Conservation (phyloP, 805 yeast species). For the Candida maesae region DNA sequence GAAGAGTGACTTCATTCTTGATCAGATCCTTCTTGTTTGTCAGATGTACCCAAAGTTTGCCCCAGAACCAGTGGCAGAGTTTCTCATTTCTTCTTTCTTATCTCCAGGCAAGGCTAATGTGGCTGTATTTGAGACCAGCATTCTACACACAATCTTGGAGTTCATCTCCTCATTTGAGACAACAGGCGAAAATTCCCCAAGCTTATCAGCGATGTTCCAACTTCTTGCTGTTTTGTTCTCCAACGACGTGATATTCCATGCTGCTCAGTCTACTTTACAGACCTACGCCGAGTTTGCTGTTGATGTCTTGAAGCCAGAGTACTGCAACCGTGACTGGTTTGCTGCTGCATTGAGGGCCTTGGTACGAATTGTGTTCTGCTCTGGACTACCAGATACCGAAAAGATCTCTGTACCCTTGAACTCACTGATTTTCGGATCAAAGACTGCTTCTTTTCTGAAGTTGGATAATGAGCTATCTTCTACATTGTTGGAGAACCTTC, state of each 20-base stretch:
- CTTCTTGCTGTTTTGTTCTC: conserved; percentile 41
- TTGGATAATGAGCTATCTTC: conserved; percentile 25
- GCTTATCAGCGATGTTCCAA: conserved; percentile 38
- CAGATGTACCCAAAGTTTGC: conserved; percentile 39
- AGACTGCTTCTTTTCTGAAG: conserved; percentile 22
- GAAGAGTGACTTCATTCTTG: conserved; percentile 32
- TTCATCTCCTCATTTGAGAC: conserved; percentile 34
- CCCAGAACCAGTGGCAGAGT: conserved; percentile 36
- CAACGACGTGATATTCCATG: conserved; percentile 35
- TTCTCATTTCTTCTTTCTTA: conserved; percentile 34
- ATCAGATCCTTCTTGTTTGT: conserved; percentile 39
- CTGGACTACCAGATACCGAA: conserved; percentile 46
- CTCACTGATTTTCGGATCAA: conserved; percentile 13
- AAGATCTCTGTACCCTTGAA: conserved; percentile 24
- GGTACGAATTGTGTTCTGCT: conserved; percentile 50
- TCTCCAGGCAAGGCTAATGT: conserved; percentile 30
- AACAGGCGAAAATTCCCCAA: conserved; percentile 23
- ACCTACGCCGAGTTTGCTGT: conserved; percentile 36
- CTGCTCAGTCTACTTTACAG: conserved; percentile 31
- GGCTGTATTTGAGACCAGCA: conserved; percentile 32
- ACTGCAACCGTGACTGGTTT: conserved; percentile 50
- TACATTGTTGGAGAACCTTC: conserved; percentile 40
- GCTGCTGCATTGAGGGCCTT: conserved; percentile 52
- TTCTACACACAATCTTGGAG: conserved; percentile 35
- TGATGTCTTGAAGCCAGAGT: conserved; percentile 34